Evolutionary conservation across 805 yeast species (phyloP).

Genomic region (Yarrowia sp.): DNA sequence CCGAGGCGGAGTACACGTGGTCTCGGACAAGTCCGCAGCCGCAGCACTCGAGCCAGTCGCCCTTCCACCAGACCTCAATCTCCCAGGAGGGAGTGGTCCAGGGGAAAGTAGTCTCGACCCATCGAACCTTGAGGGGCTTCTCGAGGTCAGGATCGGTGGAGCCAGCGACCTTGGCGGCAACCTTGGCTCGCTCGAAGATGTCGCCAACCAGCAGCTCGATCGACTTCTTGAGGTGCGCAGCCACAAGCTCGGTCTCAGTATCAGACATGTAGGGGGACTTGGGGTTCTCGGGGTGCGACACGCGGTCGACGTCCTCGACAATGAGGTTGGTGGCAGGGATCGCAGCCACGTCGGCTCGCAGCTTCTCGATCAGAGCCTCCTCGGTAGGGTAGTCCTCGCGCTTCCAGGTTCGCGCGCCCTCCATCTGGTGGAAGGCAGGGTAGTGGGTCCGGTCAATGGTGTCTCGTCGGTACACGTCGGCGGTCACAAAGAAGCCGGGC

Average conservation of each 20-base stretch:
- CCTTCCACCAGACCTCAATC: conserved; percentile 98
- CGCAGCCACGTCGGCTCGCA: conserved; percentile 57
- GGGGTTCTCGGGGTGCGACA: conserved; percentile 63
- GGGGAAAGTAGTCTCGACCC: conserved; percentile 96
- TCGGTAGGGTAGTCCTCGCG: conserved; percentile 42
- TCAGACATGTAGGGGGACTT: conserved; percentile 75
- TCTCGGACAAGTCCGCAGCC: conserved; percentile 92
- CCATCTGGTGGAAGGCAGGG: conserved; percentile 97
- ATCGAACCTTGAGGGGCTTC: conserved; percentile 79
- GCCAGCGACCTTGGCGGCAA: conserved; percentile 60
- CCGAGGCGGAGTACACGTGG: conserved; percentile 71
- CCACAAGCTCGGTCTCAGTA: conserved; percentile 64
- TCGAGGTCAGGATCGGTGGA: conserved; percentile 56
- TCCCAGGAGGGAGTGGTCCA: conserved; percentile 99
- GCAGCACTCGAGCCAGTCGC: conserved; percentile 95
- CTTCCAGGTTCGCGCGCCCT: conserved; percentile 89
- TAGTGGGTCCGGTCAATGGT: conserved; percentile 95
- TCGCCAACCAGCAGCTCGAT: conserved; percentile 78
- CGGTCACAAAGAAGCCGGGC: conserved; percentile 88
- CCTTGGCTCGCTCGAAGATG: conserved; percentile 71
- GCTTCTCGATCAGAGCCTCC: conserved; percentile 42
- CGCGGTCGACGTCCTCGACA: conserved; percentile 71
- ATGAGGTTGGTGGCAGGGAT: conserved; percentile 66
- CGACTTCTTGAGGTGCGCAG: conserved; percentile 79
- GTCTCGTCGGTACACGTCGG: conserved; percentile 94